phyloP scores from a whole-genome alignment of 352 stramenopile species.

The Aphanomyces astaci region DNA sequence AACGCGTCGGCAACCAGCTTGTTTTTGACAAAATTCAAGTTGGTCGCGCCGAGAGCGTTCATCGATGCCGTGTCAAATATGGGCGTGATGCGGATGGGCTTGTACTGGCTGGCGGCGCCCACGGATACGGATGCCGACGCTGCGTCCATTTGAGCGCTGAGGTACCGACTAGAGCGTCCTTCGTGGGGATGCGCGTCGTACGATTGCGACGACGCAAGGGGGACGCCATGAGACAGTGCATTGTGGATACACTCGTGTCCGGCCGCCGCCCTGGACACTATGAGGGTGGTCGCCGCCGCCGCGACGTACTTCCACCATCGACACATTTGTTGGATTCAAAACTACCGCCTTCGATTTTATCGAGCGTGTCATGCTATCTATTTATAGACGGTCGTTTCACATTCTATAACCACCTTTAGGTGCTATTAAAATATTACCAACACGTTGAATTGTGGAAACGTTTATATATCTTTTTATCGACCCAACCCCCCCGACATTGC shows the following conservation, averaged over 20 bases:
- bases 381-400: no score
- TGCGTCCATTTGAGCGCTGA: slow-evolving; percentile 10
- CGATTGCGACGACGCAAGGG: slow-evolving; percentile 14
- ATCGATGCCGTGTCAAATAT: slow-evolving; percentile 58
- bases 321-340: no score
- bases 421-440: no score
- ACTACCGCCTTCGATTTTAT: no score
- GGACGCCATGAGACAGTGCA: slow-evolving; percentile 22
- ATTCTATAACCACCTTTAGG: no score
- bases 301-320: background rate
- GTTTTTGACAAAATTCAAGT: slow-evolving; percentile 33
- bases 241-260: slow-evolving; percentile 27
- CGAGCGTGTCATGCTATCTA: no score
- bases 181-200: slow-evolving; percentile 8
- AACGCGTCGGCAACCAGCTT: slow-evolving; percentile 65
- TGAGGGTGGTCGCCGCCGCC: background rate
- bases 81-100: slow-evolving; percentile 52
- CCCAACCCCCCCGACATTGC: no score
- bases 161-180: background rate
- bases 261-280: background rate
- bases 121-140: background rate
- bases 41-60: slow-evolving; percentile 27
- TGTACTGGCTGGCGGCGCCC: slow-evolving; percentile 26
- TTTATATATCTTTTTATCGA: no score
- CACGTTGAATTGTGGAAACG: no score